Percentiles rank a stretch among this genome's conserved stretches.
These are phyloP conservation scores for Chaetothyriales sp. DNA, from an alignment of 2,329 filamentous ascomycete species.

Conservation along the genomic window DNA sequence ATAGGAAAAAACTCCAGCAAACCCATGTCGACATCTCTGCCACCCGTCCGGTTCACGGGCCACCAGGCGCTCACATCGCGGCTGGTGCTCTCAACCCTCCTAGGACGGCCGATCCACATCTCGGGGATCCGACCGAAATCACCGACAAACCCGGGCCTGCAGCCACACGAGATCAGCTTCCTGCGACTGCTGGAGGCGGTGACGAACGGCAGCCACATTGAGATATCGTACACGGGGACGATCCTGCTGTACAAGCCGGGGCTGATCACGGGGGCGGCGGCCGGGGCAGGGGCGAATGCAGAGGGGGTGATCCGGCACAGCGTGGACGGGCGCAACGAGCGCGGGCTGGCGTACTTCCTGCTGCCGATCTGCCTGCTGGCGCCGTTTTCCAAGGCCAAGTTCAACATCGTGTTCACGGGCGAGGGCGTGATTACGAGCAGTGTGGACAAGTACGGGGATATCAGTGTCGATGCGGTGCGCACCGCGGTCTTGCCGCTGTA, in stretches of 20 bases:
- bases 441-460: slow-evolving; percentile 60
- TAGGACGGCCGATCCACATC: slow-evolving; percentile 76
- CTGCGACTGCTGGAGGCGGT: slow-evolving; percentile 84
- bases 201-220: slow-evolving; percentile 87
- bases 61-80: slow-evolving; percentile 72
- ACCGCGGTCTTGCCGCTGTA: slow-evolving; percentile 85
- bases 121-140: slow-evolving; percentile 84
- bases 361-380: slow-evolving; percentile 77
- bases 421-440: slow-evolving; percentile 83
- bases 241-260: slow-evolving; percentile 84
- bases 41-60: slow-evolving; percentile 59
- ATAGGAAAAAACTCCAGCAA: too few species aligned
- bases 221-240: slow-evolving; percentile 92
- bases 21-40: slow-evolving; percentile 30
- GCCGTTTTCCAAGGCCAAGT: slow-evolving; percentile 78
- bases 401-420: slow-evolving; percentile 81
- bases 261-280: slow-evolving; percentile 70
- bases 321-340: slow-evolving; percentile 57
- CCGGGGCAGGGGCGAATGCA: slow-evolving; percentile 55
- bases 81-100: slow-evolving; percentile 78
- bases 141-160: slow-evolving; percentile 72
- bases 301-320: slow-evolving; percentile 67
- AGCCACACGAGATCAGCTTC: slow-evolving; percentile 87
- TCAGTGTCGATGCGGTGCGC: slow-evolving; percentile 83
- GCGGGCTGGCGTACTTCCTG: slow-evolving; percentile 84